Base-by-base conservation (phyloP, 805 yeast genomes). In the Suhomyces sp. region DNA sequence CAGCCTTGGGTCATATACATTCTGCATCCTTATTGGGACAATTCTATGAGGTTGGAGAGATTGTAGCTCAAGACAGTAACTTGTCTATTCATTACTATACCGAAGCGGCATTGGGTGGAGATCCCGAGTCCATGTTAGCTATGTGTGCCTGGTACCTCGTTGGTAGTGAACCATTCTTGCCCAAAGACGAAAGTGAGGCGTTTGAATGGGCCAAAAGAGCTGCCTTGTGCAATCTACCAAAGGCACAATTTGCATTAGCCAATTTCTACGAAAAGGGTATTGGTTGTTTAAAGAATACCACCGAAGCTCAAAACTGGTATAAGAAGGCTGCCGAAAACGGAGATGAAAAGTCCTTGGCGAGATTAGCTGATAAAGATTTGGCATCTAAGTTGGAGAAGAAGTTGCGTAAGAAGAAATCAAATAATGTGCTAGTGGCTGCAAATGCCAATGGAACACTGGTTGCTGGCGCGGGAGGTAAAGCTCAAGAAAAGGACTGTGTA, bases 91-190 rank as follows among this genome's bases (percentile, higher is more conserved):
- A 93, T 57, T 91, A 90, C 56, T 91, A 87, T 58, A 88, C 95
- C 0, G 80, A 84, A 44, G 96, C 96, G 0, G 96, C 98, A 0
- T 58, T 81, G 19, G 81, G 81, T 4, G 96, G 96, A 5, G 95
- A 93, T 57, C 75, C 95, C 1, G 80, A 76, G 31, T 82, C 95
- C 8, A 93, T 91, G 95, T 69, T 91, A 51, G 90, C 95, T 2
- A 70, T 91, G 66, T 90, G 97, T 58, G 96, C 97, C 1, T 93
- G 98, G 97, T 93, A 91, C 56, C 69, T 91, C 59, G 83, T 88
- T 18, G 98, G 98, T 0, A 81, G 86, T 21, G 90, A 84, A 21
- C 90, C 93, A n/a, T 76, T 76, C 29, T 71, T 93, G 48, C 81
- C 80, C 6, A 76, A 76, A 43, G 91, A 90, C 57, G 84, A 82